Percentiles rank a stretch among this genome's conserved stretches.
phyloP scores from a whole-genome alignment of 345 rosid genomes.

The Corchorus capsularis region DNA sequence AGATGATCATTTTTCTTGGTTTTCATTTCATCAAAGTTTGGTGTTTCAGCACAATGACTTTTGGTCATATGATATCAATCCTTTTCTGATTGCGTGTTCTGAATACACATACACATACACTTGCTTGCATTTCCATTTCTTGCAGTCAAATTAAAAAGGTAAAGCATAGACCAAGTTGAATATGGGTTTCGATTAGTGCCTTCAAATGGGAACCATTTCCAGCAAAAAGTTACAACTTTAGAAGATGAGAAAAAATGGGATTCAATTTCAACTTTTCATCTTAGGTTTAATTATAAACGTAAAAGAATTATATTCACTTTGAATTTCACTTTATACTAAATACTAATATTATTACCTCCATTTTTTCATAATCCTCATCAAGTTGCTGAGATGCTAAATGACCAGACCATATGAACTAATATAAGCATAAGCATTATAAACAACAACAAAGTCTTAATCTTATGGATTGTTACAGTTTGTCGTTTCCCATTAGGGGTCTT shows the following conservation, averaged over 20 bases:
- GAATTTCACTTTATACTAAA: background rate
- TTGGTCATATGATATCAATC: background rate
- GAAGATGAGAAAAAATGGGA: background rate
- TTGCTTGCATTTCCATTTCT: constrained; percentile 1
- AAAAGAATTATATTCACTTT: background rate
- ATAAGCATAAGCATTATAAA: background rate
- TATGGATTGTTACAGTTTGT: constrained; percentile 41
- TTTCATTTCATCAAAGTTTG: constrained; percentile 19
- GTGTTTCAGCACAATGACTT: constrained; percentile 11
- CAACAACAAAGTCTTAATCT: background rate
- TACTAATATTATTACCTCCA: too few species aligned
- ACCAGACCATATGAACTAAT: constrained; percentile 2
- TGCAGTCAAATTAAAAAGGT: constrained; percentile 3
- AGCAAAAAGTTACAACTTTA: background rate
- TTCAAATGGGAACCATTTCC: background rate
- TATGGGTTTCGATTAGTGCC: background rate
- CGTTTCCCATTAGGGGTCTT: constrained; percentile 32
- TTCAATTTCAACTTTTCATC: background rate
- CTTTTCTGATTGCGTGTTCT: background rate
- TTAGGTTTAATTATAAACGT: background rate
- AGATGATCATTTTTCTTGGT: background rate
- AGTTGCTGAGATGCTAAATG: constrained; percentile 17
- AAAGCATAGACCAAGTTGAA: background rate
- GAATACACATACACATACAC: background rate
- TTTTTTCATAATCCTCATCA: background rate